These are phyloP conservation scores for Potentilla sterilis DNA, from an alignment of 306 rosid species.

Conservation along the genomic window DNA sequence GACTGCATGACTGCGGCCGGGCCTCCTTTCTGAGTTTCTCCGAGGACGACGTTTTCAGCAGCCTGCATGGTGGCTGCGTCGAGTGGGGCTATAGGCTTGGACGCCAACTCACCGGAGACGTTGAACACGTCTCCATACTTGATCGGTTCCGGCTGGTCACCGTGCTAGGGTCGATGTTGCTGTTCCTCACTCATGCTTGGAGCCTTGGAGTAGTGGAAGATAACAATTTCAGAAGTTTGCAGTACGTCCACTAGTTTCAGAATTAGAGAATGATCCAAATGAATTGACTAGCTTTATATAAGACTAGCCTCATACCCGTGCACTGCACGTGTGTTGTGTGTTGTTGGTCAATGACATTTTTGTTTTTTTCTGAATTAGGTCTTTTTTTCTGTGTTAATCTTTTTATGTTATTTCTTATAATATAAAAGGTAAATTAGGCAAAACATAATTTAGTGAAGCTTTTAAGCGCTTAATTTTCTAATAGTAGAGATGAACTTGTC, in stretches of 20 bases:
- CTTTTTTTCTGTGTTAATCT: too few relatives aligned
- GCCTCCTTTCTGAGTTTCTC: constrained; percentile 53
- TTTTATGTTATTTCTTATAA: too few relatives aligned
- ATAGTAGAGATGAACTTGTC: background rate
- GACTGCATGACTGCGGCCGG: constrained; percentile 68
- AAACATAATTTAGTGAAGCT: too few relatives aligned
- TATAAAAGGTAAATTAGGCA: too few relatives aligned
- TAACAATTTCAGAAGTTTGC: background rate
- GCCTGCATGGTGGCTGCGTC: constrained; percentile 64
- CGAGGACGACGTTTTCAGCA: constrained; percentile 45
- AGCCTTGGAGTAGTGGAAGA: background rate
- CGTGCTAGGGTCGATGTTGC: constrained; percentile 16
- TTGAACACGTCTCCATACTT: constrained; percentile 63
- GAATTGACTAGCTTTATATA: too few relatives aligned
- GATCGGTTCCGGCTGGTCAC: constrained; percentile 33
- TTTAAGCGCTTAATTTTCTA: too few relatives aligned
- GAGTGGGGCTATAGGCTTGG: constrained; percentile 37
- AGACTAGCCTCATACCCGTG: too few relatives aligned
- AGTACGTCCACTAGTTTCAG: background rate
- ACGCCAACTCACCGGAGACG: constrained; percentile 54
- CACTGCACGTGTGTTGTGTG: too few relatives aligned
- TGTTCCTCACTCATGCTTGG: constrained; percentile 41
- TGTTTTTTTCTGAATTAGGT: too few relatives aligned
- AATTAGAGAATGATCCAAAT: background rate
- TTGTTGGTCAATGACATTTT: too few relatives aligned